These are phyloP conservation scores for Neofusicoccum sp. DNA, from an alignment of 2,329 filamentous ascomycete species.

Conservation along the genomic window DNA sequence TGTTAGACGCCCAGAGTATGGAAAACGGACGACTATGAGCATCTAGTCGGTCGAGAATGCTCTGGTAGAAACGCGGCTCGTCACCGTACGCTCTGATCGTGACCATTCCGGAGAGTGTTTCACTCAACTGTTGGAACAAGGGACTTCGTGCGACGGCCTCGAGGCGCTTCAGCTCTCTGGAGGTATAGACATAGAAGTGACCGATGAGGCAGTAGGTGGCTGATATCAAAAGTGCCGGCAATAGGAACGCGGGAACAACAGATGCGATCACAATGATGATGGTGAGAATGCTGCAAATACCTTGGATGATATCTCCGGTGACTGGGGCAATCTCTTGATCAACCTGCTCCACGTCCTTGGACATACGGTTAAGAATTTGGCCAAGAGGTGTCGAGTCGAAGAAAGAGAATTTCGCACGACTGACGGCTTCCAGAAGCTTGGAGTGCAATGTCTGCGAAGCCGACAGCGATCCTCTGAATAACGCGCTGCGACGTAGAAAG, in stretches of 20 bases:
- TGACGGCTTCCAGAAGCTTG: constrained; percentile 72
- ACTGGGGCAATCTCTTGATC: constrained; percentile 95
- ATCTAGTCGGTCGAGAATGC: constrained; percentile 86
- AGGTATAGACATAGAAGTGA: constrained; percentile 84
- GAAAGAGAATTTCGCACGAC: constrained; percentile 92
- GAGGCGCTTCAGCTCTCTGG: constrained; percentile 90
- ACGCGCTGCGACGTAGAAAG: constrained; percentile 76
- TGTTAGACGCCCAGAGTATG: constrained; percentile 92
- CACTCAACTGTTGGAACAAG: constrained; percentile 95
- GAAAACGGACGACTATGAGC: constrained; percentile 90
- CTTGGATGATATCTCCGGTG: constrained; percentile 73
- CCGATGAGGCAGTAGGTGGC: constrained; percentile 79
- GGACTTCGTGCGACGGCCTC: constrained; percentile 94
- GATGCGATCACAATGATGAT: constrained; percentile 83
- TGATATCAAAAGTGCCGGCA: constrained; percentile 77
- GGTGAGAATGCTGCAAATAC: constrained; percentile 69
- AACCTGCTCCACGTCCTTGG: constrained; percentile 91
- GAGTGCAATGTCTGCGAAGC: constrained; percentile 85
- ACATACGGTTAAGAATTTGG: constrained; percentile 97
- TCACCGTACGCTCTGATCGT: constrained; percentile 97
- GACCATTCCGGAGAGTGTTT: constrained; percentile 90
- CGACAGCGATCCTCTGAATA: constrained; percentile 87
- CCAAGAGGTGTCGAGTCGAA: constrained; percentile 95
- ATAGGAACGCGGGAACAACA: constrained; percentile 92
- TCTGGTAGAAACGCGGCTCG: constrained; percentile 86